These are phyloP conservation scores for Leishmania braziliensis DNA, from an alignment of 208 protist genomes.

Conservation along the genomic window DNA sequence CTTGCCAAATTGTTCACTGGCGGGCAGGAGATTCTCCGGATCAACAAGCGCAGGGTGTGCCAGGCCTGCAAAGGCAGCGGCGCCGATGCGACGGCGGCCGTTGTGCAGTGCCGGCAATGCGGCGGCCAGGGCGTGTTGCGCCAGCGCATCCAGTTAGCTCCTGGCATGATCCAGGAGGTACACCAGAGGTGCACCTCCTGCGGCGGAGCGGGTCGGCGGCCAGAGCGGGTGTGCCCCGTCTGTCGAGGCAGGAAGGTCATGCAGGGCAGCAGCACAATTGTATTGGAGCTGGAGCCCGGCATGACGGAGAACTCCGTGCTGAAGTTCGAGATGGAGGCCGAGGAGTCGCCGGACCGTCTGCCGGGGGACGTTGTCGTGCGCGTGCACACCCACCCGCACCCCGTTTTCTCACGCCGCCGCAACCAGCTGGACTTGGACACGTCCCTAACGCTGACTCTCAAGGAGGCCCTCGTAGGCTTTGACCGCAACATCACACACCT, in stretches of 20 bases:
- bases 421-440: slow-evolving; percentile 87
- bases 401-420: slow-evolving; percentile 70
- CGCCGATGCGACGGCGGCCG: slow-evolving; percentile 18
- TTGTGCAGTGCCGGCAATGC: slow-evolving; percentile 62
- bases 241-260: slow-evolving; percentile 82
- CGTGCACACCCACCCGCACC: slow-evolving; percentile 59
- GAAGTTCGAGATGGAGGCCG: slow-evolving; percentile 87
- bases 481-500: slow-evolving; percentile 79
- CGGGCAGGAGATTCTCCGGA: slow-evolving; percentile 51
- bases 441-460: slow-evolving; percentile 74
- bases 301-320: slow-evolving; percentile 66
- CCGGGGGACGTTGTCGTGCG: slow-evolving; percentile 83
- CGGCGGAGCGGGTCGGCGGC: slow-evolving; percentile 77
- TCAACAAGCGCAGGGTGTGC: slow-evolving; percentile 92
- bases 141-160: slow-evolving; percentile 71
- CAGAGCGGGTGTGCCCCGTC: slow-evolving; percentile 66
- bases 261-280: slow-evolving; percentile 38
- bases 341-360: slow-evolving; percentile 74
- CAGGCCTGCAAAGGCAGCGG: slow-evolving; percentile 70
- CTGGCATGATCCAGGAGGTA: slow-evolving; percentile 77
- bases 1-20: slow-evolving; percentile 96
- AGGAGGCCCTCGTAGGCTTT: slow-evolving; percentile 92
- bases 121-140: slow-evolving; percentile 59
- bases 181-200: slow-evolving; percentile 86
- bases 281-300: slow-evolving; percentile 76